A percentile compares a stretch with the other conserved stretches of the same genome.
These are phyloP conservation scores for Pseudozyma tsukubaensis DNA, from an alignment of 1,284 basidiomycete genomes.

Conservation along the genomic window DNA sequence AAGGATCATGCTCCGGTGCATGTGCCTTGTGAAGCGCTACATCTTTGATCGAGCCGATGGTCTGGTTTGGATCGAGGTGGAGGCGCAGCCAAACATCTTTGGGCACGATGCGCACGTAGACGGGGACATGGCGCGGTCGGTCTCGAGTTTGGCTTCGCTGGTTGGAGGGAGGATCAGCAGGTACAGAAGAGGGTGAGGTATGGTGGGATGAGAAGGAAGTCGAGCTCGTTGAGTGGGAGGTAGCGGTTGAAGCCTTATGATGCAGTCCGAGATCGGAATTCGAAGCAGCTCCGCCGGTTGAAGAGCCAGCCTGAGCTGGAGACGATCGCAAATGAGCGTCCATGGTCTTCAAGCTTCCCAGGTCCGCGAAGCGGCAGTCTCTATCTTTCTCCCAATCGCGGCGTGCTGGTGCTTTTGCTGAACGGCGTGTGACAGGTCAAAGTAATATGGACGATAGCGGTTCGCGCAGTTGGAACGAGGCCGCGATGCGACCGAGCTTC, in stretches of 20 bases:
- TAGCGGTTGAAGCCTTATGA: conserved; percentile 26
- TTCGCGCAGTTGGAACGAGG: background rate
- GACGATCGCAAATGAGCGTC: background rate
- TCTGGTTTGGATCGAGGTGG: conserved; percentile 44
- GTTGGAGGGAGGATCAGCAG: background rate
- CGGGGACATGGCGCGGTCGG: conserved; percentile 21
- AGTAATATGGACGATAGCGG: too few relatives aligned
- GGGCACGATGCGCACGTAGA: conserved; percentile 59
- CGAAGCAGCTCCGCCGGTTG: background rate
- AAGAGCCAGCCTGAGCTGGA: conserved; percentile 4
- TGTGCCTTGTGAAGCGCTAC: conserved; percentile 29
- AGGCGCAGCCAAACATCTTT: conserved; percentile 58
- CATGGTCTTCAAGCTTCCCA: background rate
- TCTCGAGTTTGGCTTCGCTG: background rate
- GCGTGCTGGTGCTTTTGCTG: background rate
- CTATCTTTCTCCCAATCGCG: too few relatives aligned
- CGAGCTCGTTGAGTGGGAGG: conserved; percentile 24
- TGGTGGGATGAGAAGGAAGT: conserved; percentile 22
- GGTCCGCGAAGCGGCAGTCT: too few relatives aligned
- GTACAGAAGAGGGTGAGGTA: conserved; percentile 8
- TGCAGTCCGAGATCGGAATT: conserved; percentile 11
- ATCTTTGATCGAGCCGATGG: conserved; percentile 54
- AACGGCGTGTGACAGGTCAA: too few relatives aligned
- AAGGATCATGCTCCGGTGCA: conserved; percentile 45
- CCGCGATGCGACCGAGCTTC: background rate